Percentiles rank a stretch among this genome's conserved stretches.
phyloP scores from a whole-genome alignment of 768 basidiomycete genomes.

The Pleurotus giganteus region DNA sequence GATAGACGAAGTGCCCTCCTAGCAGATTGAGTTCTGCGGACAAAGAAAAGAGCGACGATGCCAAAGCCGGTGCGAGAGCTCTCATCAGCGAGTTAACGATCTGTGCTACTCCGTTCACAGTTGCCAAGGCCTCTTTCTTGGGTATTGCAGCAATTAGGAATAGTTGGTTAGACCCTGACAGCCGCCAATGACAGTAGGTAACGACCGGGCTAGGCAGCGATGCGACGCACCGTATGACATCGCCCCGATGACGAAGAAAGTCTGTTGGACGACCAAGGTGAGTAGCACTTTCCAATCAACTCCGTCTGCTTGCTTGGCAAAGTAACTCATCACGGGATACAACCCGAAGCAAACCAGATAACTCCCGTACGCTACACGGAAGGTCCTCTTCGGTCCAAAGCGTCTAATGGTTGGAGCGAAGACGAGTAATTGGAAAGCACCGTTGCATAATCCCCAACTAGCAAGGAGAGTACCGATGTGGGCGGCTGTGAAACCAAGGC shows the following conservation, averaged over 20 bases:
- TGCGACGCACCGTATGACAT: constrained; percentile 35
- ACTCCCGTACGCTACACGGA: constrained; percentile 30
- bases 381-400: constrained; percentile 54
- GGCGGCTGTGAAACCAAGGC: constrained; percentile 50
- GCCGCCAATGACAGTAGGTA: constrained; percentile 4
- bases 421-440: constrained; percentile 49
- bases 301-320: constrained; percentile 30
- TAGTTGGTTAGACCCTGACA: constrained; percentile 46
- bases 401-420: constrained; percentile 49
- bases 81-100: constrained; percentile 47
- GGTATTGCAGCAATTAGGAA: constrained; percentile 42
- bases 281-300: constrained; percentile 29
- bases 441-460: constrained; percentile 47
- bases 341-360: constrained; percentile 23
- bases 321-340: constrained; percentile 34
- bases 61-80: constrained; percentile 49
- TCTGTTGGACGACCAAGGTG: constrained; percentile 32
- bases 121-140: constrained; percentile 40
- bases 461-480: constrained; percentile 48
- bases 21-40: constrained; percentile 42
- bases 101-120: constrained; percentile 56
- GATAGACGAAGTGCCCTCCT: constrained; percentile 45
- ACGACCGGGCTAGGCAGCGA: background rate
- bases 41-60: constrained; percentile 56
- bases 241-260: constrained; percentile 22